Percentiles rank a stretch among this genome's conserved stretches.
These are phyloP conservation scores for Lachancea quebecensis DNA, from an alignment of 805 yeast species.

Conservation along the genomic window DNA sequence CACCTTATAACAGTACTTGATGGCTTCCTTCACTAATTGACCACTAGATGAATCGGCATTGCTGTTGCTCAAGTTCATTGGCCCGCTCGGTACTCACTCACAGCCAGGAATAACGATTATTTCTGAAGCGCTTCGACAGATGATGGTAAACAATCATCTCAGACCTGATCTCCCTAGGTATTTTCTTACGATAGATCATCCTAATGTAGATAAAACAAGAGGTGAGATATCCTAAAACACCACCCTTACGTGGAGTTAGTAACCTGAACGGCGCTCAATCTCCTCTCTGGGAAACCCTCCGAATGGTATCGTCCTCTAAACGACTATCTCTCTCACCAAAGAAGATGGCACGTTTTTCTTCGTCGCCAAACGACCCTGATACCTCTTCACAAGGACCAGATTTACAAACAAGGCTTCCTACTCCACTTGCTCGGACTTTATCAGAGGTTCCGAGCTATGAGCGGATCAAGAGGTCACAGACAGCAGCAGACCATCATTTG, in stretches of 20 bases:
- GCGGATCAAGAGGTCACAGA: slow-evolving; percentile 18
- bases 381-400: not conserved
- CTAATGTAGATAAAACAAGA: too few species aligned
- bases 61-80: not conserved
- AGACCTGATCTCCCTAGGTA: too few species aligned
- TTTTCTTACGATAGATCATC: too few species aligned
- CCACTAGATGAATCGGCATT: not conserved
- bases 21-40: not conserved
- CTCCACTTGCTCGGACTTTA: slow-evolving; percentile 21
- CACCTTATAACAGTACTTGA: slow-evolving; percentile 1
- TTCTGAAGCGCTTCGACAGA: too few species aligned
- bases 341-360: not conserved
- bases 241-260: too few species aligned
- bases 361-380: not conserved
- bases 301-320: not conserved
- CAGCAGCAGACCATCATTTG: slow-evolving; percentile 33
- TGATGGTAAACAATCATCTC: too few species aligned
- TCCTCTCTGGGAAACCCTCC: not conserved
- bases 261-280: too few species aligned
- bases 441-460: slow-evolving; percentile 26
- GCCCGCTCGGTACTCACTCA: not conserved
- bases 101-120: too few species aligned
- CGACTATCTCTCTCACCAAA: slow-evolving; percentile 3
- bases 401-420: slow-evolving; percentile 10
- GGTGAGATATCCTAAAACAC: too few species aligned